Evolutionary conservation across 2,329 filamentous ascomycete species (phyloP).

Genomic region (Diaporthe humulicola): DNA sequence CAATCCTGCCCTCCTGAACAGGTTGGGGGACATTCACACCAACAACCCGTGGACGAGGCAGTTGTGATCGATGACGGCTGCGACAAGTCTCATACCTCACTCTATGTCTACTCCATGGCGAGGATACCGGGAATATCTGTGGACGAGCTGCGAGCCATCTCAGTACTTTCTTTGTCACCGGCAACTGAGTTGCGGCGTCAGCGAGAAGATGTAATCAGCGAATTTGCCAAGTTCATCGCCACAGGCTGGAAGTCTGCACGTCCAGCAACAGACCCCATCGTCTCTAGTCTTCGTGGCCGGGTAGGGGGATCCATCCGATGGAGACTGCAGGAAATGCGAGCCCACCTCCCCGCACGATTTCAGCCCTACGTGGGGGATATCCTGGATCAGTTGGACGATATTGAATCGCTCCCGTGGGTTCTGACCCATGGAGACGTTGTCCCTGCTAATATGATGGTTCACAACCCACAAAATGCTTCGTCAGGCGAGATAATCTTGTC

Average conservation of each 20-base stretch:
- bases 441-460: slow-evolving; percentile 68
- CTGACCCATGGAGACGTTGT: slow-evolving; percentile 73
- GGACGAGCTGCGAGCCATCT: slow-evolving; percentile 46
- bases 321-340: slow-evolving; percentile 54
- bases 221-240: slow-evolving; percentile 58
- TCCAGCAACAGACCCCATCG: slow-evolving; percentile 22
- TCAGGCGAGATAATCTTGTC: slow-evolving; percentile 48
- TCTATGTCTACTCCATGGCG: slow-evolving; percentile 58
- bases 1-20: not conserved
- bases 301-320: slow-evolving; percentile 57
- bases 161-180: not conserved
- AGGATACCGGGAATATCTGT: slow-evolving; percentile 58
- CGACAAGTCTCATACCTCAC: not conserved
- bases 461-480: slow-evolving; percentile 38
- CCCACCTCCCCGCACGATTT: slow-evolving; percentile 53
- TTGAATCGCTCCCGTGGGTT: slow-evolving; percentile 64
- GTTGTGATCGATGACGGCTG: slow-evolving; percentile 36
- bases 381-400: slow-evolving; percentile 47
- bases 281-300: slow-evolving; percentile 44
- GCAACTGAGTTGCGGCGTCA: not conserved
- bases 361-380: slow-evolving; percentile 44
- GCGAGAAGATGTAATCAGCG: slow-evolving; percentile 52
- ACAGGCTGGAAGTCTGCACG: slow-evolving; percentile 50
- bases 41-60: slow-evolving; percentile 40
- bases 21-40: not conserved